Evolutionary conservation across 2,329 filamentous ascomycete genomes (phyloP).

Genomic region (Elsinoe batatas): DNA sequence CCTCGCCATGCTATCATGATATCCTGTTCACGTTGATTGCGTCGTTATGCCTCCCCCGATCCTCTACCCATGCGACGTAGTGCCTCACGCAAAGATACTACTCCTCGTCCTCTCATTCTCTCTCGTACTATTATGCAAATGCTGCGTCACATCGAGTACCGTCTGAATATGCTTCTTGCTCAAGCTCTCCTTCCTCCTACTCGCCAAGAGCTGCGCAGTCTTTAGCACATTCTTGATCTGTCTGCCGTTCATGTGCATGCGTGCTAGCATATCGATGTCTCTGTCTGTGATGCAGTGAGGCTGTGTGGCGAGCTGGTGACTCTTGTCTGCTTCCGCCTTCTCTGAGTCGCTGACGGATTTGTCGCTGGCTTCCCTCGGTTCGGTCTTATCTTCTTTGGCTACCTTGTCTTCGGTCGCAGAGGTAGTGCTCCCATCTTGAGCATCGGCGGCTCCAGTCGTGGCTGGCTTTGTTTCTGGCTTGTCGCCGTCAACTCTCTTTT

Average conservation of each 20-base stretch:
- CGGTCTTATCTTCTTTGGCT: not conserved
- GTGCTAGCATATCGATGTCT: conserved; percentile 24
- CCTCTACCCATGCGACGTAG: not conserved
- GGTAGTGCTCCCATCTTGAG: not conserved
- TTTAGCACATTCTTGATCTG: conserved; percentile 37
- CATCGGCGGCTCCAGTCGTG: not conserved
- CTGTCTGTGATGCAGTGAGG: conserved; percentile 23
- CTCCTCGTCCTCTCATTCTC: conserved; percentile 20
- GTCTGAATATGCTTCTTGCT: conserved; percentile 25
- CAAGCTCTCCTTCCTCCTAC: conserved; percentile 19
- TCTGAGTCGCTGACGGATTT: not conserved
- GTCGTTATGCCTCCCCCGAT: not conserved
- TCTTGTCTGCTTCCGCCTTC: conserved; percentile 4
- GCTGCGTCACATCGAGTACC: conserved; percentile 27
- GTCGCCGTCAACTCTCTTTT: not conserved
- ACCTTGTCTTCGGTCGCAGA: not conserved
- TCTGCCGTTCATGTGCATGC: conserved; percentile 29
- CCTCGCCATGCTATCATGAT: conserved; percentile 1
- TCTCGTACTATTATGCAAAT: conserved; percentile 22
- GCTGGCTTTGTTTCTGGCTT: conserved; percentile 1
- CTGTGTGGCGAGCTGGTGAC: conserved; percentile 17
- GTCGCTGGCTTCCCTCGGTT: conserved; percentile 13
- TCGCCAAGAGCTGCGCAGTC: conserved; percentile 30
- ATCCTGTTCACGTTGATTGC: not conserved
- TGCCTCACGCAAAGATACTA: conserved; percentile 16